Base-by-base conservation (phyloP, 2,329 filamentous ascomycete species). In the Hymenoscyphus scutula region DNA sequence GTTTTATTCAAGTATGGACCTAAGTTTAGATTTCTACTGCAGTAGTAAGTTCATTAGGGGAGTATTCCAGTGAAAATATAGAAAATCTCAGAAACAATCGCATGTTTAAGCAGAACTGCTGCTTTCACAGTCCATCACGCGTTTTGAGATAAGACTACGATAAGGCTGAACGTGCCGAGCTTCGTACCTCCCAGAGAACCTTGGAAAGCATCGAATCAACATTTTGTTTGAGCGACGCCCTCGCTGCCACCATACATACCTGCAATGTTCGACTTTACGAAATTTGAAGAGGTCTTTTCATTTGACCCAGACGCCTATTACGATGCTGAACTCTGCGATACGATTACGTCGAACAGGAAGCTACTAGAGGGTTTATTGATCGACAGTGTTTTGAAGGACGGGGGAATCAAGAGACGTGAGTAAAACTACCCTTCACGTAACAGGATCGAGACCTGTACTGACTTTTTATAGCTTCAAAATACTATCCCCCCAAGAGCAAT, bases 291-390 rank as follows among this genome's bases (percentile, higher is more conserved):
- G 8, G 84, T 92, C 1, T 95, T 94, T 68, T 80, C 80, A 25
- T 79, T 83, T 48, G 82, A 85, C 60, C 77, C 81, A 5, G 81
- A 83, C 5, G 84, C 85, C 63, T 81, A 83, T 2, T 91, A 90
- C 74, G 83, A 86, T 71, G 81, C 84, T 62, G 81, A 82, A 64
- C 75, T 82, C 34, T 77, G 86, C 61, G 82, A 87, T 56, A 82
- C 86, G 56, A 90, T 92, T 60, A 81, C 89, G 63, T 77, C 81
- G 32, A 85, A 85, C 72, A 87, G 90, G 68, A 89, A 87, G 71
- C 82, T 77, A 56, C 80, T 92, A 23, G 85, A 88, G 64, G 88
- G 89, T 62, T 83, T 94, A 62, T 96, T 95, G 76, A 88, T 94
- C 72, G 91, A 96, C 74, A 86, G 89, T 60, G 85, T 96, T 48